Conservation (phyloP, 148 eudicot species). For the Rheum nobile region DNA sequence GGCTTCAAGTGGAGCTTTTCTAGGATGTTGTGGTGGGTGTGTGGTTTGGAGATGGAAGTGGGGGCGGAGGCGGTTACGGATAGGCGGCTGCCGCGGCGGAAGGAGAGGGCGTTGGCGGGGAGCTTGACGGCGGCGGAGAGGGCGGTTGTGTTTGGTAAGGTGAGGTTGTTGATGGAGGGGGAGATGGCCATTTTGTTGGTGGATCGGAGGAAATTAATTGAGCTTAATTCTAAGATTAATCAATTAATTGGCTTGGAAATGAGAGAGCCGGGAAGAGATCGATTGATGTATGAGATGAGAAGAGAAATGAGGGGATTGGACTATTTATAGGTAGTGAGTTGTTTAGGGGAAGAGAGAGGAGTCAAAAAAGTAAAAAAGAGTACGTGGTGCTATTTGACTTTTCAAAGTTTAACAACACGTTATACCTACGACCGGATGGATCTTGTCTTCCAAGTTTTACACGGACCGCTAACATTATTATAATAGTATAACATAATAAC, state of each 20-base stretch:
- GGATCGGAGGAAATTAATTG: not conserved
- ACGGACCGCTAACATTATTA: too few species aligned
- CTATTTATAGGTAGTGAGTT: not conserved
- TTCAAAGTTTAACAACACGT: not conserved
- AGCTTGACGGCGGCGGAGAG: not conserved
- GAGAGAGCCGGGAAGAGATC: not conserved
- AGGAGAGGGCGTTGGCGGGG: not conserved
- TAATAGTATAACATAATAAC: too few species aligned
- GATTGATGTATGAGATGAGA: not conserved
- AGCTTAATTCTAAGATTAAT: not conserved
- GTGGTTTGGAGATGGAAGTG: not conserved
- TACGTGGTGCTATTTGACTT: not conserved
- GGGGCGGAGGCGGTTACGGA: not conserved
- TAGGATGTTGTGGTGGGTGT: not conserved
- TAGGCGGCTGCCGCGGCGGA: not conserved
- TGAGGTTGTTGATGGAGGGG: not conserved
- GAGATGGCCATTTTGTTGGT: not conserved
- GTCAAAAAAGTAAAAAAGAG: not conserved
- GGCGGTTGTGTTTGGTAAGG: not conserved
- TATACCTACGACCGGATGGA: not conserved
- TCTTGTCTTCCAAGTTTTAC: too few species aligned
- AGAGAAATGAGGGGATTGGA: not conserved
- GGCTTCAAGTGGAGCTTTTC: not conserved
- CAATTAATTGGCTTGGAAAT: not conserved
- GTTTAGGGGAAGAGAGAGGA: not conserved